A percentile compares a stretch with the other conserved stretches of the same genome.
phyloP scores from a whole-genome alignment of 2,329 filamentous ascomycete genomes.

The Aspergillus nomiae region DNA sequence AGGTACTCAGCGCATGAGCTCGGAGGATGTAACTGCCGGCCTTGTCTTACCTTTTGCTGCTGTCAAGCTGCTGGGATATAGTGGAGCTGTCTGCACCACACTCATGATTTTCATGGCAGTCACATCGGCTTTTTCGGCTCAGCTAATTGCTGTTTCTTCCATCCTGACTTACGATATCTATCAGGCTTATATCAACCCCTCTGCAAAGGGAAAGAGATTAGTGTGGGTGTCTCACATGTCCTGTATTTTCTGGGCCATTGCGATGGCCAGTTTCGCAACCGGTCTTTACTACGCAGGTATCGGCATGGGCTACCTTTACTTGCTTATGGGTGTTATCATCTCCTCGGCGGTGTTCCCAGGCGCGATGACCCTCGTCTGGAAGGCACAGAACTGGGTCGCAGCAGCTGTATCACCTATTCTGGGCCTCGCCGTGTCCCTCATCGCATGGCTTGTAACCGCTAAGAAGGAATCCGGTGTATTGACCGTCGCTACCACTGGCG shows the following conservation, averaged over 20 bases:
- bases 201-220: conserved; percentile 71
- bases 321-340: conserved; percentile 91
- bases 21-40: conserved; percentile 76
- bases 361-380: conserved; percentile 78
- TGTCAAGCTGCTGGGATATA: conserved; percentile 77
- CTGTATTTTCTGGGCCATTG: conserved; percentile 72
- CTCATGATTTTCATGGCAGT: conserved; percentile 89
- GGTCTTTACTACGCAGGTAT: conserved; percentile 74
- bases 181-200: conserved; percentile 80
- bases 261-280: conserved; percentile 77
- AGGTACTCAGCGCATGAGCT: conserved; percentile 70
- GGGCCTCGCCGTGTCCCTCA: conserved; percentile 68
- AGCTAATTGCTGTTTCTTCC: conserved; percentile 83
- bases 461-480: conserved; percentile 69
- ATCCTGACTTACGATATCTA: conserved; percentile 90
- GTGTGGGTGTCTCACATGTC: conserved; percentile 78
- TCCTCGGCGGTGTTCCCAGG: conserved; percentile 82
- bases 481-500: conserved; percentile 72
- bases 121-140: conserved; percentile 78
- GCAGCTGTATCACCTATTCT: conserved; percentile 70
- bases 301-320: conserved; percentile 84
- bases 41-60: conserved; percentile 84
- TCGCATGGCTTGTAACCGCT: conserved; percentile 77
- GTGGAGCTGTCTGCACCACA: conserved; percentile 76
- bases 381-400: conserved; percentile 74